Evolutionary conservation across 345 rosid species (phyloP).

Genomic region (Fremontodendron californicum): DNA sequence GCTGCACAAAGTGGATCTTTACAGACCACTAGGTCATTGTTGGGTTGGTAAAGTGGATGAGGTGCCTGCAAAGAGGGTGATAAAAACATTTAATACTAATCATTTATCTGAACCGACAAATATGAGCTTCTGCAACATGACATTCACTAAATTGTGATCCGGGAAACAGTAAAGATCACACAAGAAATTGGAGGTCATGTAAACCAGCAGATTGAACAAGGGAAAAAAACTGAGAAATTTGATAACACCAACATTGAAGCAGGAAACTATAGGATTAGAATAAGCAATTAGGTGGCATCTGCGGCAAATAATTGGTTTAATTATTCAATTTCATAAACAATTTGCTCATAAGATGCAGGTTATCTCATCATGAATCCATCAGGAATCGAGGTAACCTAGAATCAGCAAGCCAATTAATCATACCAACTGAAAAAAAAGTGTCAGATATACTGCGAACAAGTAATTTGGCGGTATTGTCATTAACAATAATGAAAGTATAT

Average conservation of each 20-base stretch:
- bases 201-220: slow-evolving; percentile 10
- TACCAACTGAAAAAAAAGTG: not conserved
- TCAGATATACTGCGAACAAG: not conserved
- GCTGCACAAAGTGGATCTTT: slow-evolving; percentile 75
- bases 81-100: not conserved
- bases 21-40: slow-evolving; percentile 53
- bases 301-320: not conserved
- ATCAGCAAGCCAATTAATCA: not conserved
- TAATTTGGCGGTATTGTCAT: not conserved
- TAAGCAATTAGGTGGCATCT: not conserved
- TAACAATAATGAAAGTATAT: not conserved
- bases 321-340: not conserved
- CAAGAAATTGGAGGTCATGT: not conserved
- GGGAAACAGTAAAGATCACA: not conserved
- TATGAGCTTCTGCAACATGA: not conserved
- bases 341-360: not conserved
- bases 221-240: not conserved
- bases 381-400: not conserved
- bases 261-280: not conserved
- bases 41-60: slow-evolving; percentile 74
- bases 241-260: slow-evolving; percentile 5
- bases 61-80: slow-evolving; percentile 51
- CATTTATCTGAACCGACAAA: not conserved
- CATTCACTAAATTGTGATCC: not conserved
- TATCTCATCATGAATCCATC: not conserved